phyloP scores from a whole-genome alignment of 2,329 filamentous ascomycete genomes.

The Pyrenophora seminiperda region DNA sequence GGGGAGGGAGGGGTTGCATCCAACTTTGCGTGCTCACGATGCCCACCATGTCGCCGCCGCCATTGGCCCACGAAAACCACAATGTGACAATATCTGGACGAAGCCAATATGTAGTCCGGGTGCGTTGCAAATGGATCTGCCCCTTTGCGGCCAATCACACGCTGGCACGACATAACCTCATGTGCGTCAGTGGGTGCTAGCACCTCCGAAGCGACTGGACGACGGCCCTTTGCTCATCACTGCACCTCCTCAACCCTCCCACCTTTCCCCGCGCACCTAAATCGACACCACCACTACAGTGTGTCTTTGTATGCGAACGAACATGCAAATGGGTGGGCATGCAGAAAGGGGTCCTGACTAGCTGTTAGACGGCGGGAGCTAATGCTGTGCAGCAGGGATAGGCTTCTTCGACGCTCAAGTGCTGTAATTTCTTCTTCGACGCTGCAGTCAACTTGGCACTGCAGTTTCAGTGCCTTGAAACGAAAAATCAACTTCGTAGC shows the following conservation, averaged over 20 bases:
- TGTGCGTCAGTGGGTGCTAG: constrained; percentile 5
- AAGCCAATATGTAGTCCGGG: background rate
- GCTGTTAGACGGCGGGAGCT: constrained; percentile 22
- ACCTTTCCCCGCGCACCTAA: background rate
- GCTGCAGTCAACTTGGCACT: background rate
- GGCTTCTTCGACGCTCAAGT: background rate
- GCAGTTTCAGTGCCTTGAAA: background rate
- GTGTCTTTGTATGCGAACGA: background rate
- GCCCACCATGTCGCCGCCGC: constrained; percentile 17
- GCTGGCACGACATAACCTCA: constrained; percentile 7
- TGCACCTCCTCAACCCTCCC: background rate
- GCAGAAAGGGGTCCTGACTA: constrained; percentile 20
- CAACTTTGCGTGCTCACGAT: constrained; percentile 11
- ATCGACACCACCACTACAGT: background rate
- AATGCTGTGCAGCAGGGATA: constrained; percentile 10
- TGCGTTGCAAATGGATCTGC: background rate
- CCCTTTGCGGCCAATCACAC: constrained; percentile 11
- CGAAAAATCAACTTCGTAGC: background rate
- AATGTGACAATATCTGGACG: background rate
- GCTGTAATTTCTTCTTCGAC: background rate
- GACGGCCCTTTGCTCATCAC: background rate
- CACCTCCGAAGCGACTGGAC: constrained; percentile 1
- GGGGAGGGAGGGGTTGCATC: background rate
- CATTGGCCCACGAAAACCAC: constrained; percentile 5
- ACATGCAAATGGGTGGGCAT: constrained; percentile 2